A percentile compares a stretch with the other conserved stretches of the same genome.
Evolutionary conservation across 805 yeast genomes (phyloP).

Genomic region (Barnettozyma populi): DNA sequence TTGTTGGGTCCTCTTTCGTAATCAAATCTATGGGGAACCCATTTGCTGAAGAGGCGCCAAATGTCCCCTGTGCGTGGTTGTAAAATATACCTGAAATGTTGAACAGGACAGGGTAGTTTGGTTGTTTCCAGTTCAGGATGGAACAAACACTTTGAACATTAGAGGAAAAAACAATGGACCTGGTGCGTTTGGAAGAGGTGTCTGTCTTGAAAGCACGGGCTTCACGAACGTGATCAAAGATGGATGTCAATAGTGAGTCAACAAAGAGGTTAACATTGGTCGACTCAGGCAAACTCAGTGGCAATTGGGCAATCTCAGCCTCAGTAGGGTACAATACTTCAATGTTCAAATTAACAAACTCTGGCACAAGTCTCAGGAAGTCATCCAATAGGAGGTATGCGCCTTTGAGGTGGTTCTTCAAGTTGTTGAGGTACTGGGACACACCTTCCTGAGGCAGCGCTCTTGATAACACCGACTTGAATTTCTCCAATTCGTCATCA

Average conservation of each 20-base stretch:
- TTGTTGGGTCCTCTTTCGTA: constrained; percentile 35
- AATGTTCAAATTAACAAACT: constrained; percentile 59
- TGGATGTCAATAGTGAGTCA: constrained; percentile 62
- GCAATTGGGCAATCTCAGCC: constrained; percentile 36
- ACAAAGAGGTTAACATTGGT: constrained; percentile 65
- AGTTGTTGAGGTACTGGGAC: constrained; percentile 2
- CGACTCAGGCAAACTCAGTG: constrained; percentile 35
- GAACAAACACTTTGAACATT: constrained; percentile 89
- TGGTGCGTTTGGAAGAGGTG: constrained; percentile 28
- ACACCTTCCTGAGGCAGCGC: neutral
- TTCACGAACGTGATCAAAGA: constrained; percentile 69
- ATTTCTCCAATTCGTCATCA: constrained; percentile 19
- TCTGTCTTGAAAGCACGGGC: constrained; percentile 29
- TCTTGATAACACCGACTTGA: neutral
- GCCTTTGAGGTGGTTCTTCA: constrained; percentile 16
- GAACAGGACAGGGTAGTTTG: constrained; percentile 91
- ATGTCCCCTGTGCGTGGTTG: constrained; percentile 24
- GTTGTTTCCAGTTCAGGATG: constrained; percentile 95
- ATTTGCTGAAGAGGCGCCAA: constrained; percentile 36
- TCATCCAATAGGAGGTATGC: constrained; percentile 53
- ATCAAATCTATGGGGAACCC: constrained; percentile 29
- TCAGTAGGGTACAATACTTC: constrained; percentile 74
- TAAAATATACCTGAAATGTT: constrained; percentile 63
- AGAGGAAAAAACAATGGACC: constrained; percentile 81
- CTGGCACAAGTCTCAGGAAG: constrained; percentile 50